Conservation (phyloP, 495 filamentous ascomycete species). For the Corynascus novoguineensis region DNA sequence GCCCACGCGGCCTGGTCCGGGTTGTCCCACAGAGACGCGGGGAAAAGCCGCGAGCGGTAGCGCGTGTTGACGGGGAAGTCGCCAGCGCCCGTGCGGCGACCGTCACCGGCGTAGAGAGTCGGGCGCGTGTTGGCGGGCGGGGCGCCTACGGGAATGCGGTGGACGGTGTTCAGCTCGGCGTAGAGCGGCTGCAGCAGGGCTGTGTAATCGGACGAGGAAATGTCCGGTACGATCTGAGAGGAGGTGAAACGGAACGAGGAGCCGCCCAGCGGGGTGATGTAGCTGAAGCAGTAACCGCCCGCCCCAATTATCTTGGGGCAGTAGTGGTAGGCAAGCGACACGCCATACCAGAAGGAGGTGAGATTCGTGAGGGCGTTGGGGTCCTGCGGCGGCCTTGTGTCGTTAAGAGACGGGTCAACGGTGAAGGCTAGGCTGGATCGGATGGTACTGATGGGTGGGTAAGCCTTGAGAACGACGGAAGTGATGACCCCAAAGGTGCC, state of each 20-base stretch:
- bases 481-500: constrained; percentile 51
- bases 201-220: constrained; percentile 26
- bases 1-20: constrained; percentile 40
- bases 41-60: constrained; percentile 50
- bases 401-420: not conserved
- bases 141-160: constrained; percentile 27
- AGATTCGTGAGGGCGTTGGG: constrained; percentile 25
- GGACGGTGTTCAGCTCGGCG: constrained; percentile 31
- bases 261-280: constrained; percentile 31
- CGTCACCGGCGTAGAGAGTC: constrained; percentile 22
- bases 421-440: constrained; percentile 4
- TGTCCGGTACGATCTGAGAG: constrained; percentile 28
- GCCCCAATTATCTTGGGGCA: constrained; percentile 31
- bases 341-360: constrained; percentile 48
- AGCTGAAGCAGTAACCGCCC: constrained; percentile 42
- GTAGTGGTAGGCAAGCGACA: constrained; percentile 39
- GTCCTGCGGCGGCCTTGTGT: constrained; percentile 14
- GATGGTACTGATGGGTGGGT: constrained; percentile 30
- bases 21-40: constrained; percentile 42
- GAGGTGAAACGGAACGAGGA: constrained; percentile 33
- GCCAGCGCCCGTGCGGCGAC: constrained; percentile 17
- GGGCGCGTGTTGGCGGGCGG: constrained; percentile 15
- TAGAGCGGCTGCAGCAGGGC: constrained; percentile 44
- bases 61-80: constrained; percentile 27
- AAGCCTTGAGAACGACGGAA: constrained; percentile 43